A percentile compares a stretch with the other conserved stretches of the same genome.
These are phyloP conservation scores for Saksenaea oblongispora DNA, from an alignment of 371 early-diverging fungal genomes.

Conservation along the genomic window DNA sequence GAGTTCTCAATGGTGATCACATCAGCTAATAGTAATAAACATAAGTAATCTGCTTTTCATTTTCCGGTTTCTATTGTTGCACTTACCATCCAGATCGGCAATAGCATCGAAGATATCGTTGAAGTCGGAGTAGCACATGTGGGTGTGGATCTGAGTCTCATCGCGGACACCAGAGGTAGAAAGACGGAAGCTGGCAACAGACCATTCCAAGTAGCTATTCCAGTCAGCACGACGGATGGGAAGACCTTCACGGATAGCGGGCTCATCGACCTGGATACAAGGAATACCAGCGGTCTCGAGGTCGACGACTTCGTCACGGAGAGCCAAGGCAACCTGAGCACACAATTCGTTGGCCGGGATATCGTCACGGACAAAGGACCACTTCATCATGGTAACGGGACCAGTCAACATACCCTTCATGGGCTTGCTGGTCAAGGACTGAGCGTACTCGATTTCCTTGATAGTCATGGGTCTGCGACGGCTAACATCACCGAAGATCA, in stretches of 20 bases:
- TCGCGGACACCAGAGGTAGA: conserved; percentile 86
- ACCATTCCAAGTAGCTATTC: conserved; percentile 92
- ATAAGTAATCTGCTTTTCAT: no score
- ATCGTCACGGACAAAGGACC: conserved; percentile 98
- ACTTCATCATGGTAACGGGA: conserved; percentile 93
- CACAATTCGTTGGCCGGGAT: conserved; percentile 84
- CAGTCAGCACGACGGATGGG: conserved; percentile 90
- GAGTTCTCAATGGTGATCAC: conserved; percentile 97
- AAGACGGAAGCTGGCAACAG: conserved; percentile 92
- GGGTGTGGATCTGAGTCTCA: conserved; percentile 95
- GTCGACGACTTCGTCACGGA: conserved; percentile 95
- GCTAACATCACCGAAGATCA: conserved; percentile 91
- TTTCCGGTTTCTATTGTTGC: no score
- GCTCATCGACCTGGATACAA: conserved; percentile 97
- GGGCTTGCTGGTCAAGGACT: conserved; percentile 83
- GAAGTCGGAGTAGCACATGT: conserved; percentile 98
- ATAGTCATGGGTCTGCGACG: conserved; percentile 94
- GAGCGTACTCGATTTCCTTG: conserved; percentile 79
- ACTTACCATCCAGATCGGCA: conserved; percentile 72
- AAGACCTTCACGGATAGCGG: conserved; percentile 97
- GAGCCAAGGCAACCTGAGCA: conserved; percentile 91
- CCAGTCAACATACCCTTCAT: conserved; percentile 98
- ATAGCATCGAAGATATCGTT: conserved; percentile 96
- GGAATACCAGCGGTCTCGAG: conserved; percentile 91
- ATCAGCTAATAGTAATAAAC: conserved; percentile 62